phyloP scores from a whole-genome alignment of 345 rosid species.

The Noccaea bulbosa region DNA sequence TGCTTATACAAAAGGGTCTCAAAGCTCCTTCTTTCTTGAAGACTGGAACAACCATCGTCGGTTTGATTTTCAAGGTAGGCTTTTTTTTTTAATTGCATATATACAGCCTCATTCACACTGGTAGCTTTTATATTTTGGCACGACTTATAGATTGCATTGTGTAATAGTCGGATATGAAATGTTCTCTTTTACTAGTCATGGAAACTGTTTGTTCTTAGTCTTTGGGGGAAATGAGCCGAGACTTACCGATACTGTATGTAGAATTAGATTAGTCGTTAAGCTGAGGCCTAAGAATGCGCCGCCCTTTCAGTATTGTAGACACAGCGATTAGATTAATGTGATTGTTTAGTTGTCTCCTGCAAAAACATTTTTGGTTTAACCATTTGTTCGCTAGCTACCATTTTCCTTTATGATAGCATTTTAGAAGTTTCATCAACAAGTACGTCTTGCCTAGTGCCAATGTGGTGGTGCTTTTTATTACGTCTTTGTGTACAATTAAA shows the following conservation, averaged over 20 bases:
- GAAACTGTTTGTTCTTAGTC: not conserved
- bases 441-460: not conserved
- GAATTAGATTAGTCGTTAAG: conserved; percentile 8
- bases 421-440: not conserved
- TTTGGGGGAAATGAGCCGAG: not conserved
- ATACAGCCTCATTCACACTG: not conserved
- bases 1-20: conserved; percentile 70
- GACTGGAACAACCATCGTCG: conserved; percentile 97
- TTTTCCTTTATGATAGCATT: not conserved
- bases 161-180: not conserved
- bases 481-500: not conserved
- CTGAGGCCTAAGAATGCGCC: not conserved
- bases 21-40: conserved; percentile 73
- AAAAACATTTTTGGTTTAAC: not conserved
- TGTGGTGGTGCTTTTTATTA: not conserved
- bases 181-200: not conserved
- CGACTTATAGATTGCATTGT: too few relatives aligned
- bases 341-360: conserved; percentile 6
- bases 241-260: not conserved
- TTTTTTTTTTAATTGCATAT: not conserved
- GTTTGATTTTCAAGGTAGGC: conserved; percentile 77
- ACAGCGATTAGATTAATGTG: not conserved
- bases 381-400: not conserved
- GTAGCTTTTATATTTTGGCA: too few relatives aligned
- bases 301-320: not conserved